Percentiles rank a stretch among this genome's conserved stretches.
Evolutionary conservation across 1,284 basidiomycete genomes (phyloP).

Genomic region (Omphalotus olearius): DNA sequence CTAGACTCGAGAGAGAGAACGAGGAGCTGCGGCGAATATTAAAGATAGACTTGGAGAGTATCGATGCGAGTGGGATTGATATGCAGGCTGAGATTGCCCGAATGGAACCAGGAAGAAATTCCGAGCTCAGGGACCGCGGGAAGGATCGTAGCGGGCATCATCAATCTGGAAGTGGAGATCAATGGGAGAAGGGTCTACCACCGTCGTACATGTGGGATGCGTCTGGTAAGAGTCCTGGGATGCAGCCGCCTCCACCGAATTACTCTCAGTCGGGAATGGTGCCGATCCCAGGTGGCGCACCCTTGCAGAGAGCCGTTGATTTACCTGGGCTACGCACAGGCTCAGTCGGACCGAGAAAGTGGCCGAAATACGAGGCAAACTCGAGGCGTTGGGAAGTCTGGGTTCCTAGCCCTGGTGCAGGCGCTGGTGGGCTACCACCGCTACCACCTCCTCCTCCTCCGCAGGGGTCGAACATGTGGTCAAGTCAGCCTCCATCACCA

Average conservation of each 20-base stretch:
- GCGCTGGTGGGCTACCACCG: neutral
- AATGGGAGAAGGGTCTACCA: constrained; percentile 13
- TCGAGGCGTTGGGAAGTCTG: neutral
- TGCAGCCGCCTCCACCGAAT: constrained; percentile 1
- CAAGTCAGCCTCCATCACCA: constrained; percentile 8
- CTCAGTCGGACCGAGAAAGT: constrained; percentile 40
- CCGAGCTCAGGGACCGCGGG: constrained; percentile 22
- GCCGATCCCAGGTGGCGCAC: constrained; percentile 22
- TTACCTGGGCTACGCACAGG: constrained; percentile 44
- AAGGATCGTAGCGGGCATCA: constrained; percentile 14
- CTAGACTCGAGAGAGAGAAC: constrained; percentile 79
- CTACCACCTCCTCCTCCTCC: constrained; percentile 2
- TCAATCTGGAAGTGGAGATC: constrained; percentile 12
- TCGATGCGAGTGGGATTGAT: constrained; percentile 45
- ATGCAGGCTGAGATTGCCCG: constrained; percentile 41
- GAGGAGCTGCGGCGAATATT: constrained; percentile 68
- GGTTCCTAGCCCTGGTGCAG: constrained; percentile 6
- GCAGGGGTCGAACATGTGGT: constrained; percentile 10
- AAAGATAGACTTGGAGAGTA: constrained; percentile 59
- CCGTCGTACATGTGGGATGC: constrained; percentile 13
- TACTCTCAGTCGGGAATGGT: constrained; percentile 5
- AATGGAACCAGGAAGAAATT: constrained; percentile 30
- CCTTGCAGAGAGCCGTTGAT: constrained; percentile 45
- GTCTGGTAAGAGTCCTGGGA: constrained; percentile 6
- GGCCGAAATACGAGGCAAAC: constrained; percentile 26